Conservation (phyloP, 2,329 filamentous ascomycete species). For the Cercospora sp. region DNA sequence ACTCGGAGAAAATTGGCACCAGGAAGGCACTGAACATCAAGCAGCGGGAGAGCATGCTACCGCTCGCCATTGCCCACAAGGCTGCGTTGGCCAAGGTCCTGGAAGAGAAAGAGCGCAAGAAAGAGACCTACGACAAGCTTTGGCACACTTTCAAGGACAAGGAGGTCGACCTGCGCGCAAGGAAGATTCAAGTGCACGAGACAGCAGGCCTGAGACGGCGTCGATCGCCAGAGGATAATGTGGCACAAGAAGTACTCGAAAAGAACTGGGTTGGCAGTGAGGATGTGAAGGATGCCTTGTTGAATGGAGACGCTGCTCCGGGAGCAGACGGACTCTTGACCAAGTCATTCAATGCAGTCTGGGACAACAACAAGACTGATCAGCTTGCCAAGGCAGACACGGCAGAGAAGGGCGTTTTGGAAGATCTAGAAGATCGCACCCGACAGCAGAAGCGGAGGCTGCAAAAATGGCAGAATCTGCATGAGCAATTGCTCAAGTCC, state of each 20-base stretch:
- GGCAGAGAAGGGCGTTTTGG: slow-evolving; percentile 56
- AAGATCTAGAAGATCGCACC: slow-evolving; percentile 70
- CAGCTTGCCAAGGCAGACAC: slow-evolving; percentile 51
- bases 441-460: slow-evolving; percentile 66
- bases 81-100: slow-evolving; percentile 63
- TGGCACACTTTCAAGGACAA: slow-evolving; percentile 50
- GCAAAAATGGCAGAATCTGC: slow-evolving; percentile 71
- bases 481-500: slow-evolving; percentile 40
- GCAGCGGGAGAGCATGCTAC: slow-evolving; percentile 52
- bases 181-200: slow-evolving; percentile 44
- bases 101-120: slow-evolving; percentile 59
- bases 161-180: slow-evolving; percentile 53
- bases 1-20: slow-evolving; percentile 56
- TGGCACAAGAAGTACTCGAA: slow-evolving; percentile 60
- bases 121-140: slow-evolving; percentile 63
- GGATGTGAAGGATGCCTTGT: slow-evolving; percentile 69
- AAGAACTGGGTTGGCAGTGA: slow-evolving; percentile 79
- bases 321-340: slow-evolving; percentile 62
- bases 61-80: slow-evolving; percentile 72
- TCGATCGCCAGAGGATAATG: slow-evolving; percentile 22
- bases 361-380: slow-evolving; percentile 58
- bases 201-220: slow-evolving; percentile 25
- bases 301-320: slow-evolving; percentile 63
- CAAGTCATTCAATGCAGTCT: slow-evolving; percentile 67
- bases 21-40: slow-evolving; percentile 37